phyloP scores from a whole-genome alignment of 495 filamentous ascomycete species.

The Talaromyces proteolyticus region DNA sequence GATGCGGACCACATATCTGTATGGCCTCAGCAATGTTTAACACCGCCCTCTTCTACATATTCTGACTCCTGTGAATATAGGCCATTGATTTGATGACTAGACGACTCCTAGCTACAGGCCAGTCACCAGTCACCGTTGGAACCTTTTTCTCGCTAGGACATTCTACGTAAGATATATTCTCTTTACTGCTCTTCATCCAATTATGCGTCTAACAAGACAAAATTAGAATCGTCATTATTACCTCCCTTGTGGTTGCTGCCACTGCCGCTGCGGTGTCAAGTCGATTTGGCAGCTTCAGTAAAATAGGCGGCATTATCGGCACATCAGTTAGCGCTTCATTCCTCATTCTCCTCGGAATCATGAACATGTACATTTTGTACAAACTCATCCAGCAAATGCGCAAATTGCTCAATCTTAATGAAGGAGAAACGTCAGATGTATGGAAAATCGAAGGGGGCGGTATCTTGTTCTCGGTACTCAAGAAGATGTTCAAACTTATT shows the following conservation, averaged over 20 bases:
- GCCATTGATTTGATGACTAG: constrained; percentile 96
- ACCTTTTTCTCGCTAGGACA: constrained; percentile 95
- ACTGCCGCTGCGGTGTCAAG: constrained; percentile 76
- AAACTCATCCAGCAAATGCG: constrained; percentile 65
- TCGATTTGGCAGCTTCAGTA: constrained; percentile 71
- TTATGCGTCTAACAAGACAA: background rate
- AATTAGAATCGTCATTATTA: constrained; percentile 74
- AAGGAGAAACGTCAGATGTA: constrained; percentile 47
- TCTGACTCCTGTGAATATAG: constrained; percentile 16
- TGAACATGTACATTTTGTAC: constrained; percentile 80
- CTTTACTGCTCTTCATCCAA: background rate
- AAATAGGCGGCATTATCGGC: constrained; percentile 77
- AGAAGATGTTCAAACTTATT: constrained; percentile 74
- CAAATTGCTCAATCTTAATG: constrained; percentile 46
- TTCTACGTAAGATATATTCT: constrained; percentile 60
- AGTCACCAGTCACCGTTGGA: constrained; percentile 85
- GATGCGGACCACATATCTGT: constrained; percentile 94
- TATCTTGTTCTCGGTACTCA: constrained; percentile 64
- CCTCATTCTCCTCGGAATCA: constrained; percentile 72
- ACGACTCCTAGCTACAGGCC: constrained; percentile 79
- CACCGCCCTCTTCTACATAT: background rate
- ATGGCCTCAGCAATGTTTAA: constrained; percentile 3
- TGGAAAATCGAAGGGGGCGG: constrained; percentile 74
- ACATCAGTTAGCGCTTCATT: constrained; percentile 79
- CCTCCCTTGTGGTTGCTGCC: constrained; percentile 85